Conservation (phyloP, 73 alveolate species). For the Paraurostyla sp. region DNA sequence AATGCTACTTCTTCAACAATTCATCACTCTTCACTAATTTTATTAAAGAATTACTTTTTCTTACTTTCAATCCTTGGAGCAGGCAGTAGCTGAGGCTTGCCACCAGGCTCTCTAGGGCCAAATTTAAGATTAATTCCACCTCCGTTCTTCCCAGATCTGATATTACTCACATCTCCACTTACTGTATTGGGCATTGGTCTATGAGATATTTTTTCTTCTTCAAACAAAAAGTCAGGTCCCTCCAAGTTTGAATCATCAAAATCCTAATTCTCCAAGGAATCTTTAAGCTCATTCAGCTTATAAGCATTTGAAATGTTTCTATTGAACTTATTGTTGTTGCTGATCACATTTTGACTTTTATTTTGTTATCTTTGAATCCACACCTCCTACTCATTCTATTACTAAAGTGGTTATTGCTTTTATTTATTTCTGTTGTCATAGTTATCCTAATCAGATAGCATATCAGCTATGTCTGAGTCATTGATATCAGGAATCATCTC, state of each 20-base stretch:
- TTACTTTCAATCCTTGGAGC: constrained; percentile 25
- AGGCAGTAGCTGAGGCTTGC: neutral
- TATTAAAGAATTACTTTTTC: neutral
- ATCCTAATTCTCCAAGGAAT: no score
- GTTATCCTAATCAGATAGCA: neutral
- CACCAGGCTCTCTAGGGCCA: constrained; percentile 19
- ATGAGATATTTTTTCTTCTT: neutral
- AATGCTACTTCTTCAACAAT: neutral
- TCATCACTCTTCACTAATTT: constrained; percentile 32
- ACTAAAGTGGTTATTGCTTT: neutral
- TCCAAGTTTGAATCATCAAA: neutral
- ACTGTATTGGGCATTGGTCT: neutral
- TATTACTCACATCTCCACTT: neutral
- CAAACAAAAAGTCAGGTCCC: no score
- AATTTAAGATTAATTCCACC: no score
- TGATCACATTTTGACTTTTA: neutral
- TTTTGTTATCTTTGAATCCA: neutral
- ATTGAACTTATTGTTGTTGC: no score
- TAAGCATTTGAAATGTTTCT: no score
- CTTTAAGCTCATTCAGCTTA: no score
- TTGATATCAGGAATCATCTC: neutral
- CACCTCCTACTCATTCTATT: no score
- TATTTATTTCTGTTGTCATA: neutral
- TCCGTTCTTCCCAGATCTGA: neutral
- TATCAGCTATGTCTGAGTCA: constrained; percentile 26